A percentile compares a stretch with the other conserved stretches of the same genome.
Conservation (phyloP, 2,329 filamentous ascomycete genomes). For the Cordyceps javanica region DNA sequence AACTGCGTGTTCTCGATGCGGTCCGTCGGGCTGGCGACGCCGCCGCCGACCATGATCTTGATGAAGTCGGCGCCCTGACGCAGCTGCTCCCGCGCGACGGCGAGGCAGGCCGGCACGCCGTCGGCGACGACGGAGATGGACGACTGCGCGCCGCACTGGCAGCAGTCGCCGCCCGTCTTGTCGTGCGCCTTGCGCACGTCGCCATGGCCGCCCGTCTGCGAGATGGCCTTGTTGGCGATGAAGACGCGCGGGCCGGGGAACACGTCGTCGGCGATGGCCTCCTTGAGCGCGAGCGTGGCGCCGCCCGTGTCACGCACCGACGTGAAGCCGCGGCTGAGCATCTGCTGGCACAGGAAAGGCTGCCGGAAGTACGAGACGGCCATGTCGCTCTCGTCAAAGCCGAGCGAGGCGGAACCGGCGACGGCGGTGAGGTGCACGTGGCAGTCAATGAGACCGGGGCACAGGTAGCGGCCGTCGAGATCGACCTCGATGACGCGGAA, state of each 20-base stretch:
- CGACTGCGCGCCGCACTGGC: conserved; percentile 21
- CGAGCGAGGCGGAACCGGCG: conserved; percentile 22
- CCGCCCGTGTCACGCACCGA: conserved; percentile 53
- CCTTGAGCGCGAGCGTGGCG: conserved; percentile 46
- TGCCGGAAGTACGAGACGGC: conserved; percentile 37
- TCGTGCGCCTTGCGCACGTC: conserved; percentile 42
- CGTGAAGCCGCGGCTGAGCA: conserved; percentile 53
- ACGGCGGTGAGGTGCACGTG: conserved; percentile 28
- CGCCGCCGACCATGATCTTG: conserved; percentile 55
- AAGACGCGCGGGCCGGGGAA: conserved; percentile 50
- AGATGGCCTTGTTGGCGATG: conserved; percentile 46
- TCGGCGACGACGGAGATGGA: conserved; percentile 42
- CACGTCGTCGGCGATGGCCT: conserved; percentile 50
- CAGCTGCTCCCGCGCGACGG: conserved; percentile 46
- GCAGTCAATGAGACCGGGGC: conserved; percentile 28
- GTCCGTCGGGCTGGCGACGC: conserved; percentile 51
- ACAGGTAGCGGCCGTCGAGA: conserved; percentile 24
- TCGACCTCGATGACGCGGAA: conserved; percentile 17
- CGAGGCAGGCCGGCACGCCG: conserved; percentile 48
- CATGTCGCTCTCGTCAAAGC: conserved; percentile 24
- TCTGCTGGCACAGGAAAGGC: conserved; percentile 41
- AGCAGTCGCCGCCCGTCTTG: conserved; percentile 45
- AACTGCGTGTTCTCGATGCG: conserved; percentile 49
- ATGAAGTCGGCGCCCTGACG: conserved; percentile 53
- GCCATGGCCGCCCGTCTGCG: conserved; percentile 53